Evolutionary conservation across 306 rosid species (phyloP).

Genomic region (Mimosa pudica): DNA sequence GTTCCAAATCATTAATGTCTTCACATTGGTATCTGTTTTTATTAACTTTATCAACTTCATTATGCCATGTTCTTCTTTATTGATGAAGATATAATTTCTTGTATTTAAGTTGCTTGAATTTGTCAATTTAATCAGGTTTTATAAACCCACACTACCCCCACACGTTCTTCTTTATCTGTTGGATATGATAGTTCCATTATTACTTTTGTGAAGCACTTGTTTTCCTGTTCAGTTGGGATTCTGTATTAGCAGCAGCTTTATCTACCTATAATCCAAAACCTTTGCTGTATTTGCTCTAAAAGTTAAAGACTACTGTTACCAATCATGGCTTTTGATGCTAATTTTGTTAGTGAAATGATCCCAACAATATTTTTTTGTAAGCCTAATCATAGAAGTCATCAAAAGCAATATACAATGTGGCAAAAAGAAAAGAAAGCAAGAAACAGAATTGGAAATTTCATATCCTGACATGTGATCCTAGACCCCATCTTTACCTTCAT

Average conservation of each 20-base stretch:
- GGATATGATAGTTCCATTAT: slow-evolving; percentile 42
- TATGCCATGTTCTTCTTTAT: slow-evolving; percentile 23
- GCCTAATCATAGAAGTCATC: slow-evolving; percentile 85
- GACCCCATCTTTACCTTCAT: slow-evolving; percentile 51
- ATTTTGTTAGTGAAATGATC: slow-evolving; percentile 74
- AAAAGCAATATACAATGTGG: slow-evolving; percentile 49
- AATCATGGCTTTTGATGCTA: slow-evolving; percentile 81
- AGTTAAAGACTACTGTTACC: slow-evolving; percentile 62
- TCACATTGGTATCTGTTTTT: slow-evolving; percentile 42
- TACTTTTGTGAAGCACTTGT: slow-evolving; percentile 29
- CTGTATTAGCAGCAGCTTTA: slow-evolving; percentile 35
- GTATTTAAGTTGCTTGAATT: not conserved
- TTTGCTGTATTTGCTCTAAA: slow-evolving; percentile 54
- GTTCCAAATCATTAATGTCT: slow-evolving; percentile 71
- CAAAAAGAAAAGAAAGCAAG: too few species aligned
- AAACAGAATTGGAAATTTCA: slow-evolving; percentile 40
- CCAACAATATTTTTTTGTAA: slow-evolving; percentile 50
- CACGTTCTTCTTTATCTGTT: not conserved
- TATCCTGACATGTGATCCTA: slow-evolving; percentile 59
- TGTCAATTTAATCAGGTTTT: not conserved
- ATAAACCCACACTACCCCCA: too few species aligned
- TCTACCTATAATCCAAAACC: slow-evolving; percentile 39
- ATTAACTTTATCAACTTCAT: slow-evolving; percentile 37
- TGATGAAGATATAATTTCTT: not conserved
- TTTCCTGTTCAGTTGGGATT: slow-evolving; percentile 54